phyloP scores from a whole-genome alignment of 2,329 filamentous ascomycete genomes.

The Ophiostoma montium region DNA sequence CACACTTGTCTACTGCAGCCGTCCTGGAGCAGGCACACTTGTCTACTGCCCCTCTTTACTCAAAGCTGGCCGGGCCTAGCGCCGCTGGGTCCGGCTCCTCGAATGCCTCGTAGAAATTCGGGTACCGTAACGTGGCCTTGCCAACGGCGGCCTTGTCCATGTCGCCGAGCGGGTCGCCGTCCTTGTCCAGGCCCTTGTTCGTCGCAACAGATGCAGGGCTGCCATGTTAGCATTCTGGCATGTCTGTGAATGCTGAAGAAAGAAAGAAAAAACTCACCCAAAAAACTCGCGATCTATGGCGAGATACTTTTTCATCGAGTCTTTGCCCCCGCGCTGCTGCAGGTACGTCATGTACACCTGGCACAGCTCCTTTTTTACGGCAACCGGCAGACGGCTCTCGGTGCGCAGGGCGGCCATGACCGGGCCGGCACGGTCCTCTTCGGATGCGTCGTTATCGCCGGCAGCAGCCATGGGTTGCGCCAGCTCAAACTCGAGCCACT shows the following conservation, averaged over 20 bases:
- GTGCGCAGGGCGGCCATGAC: slow-evolving; percentile 63
- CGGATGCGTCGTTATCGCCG: slow-evolving; percentile 47
- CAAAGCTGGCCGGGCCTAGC: slow-evolving; percentile 37
- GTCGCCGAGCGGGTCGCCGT: slow-evolving; percentile 24
- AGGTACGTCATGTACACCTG: slow-evolving; percentile 72
- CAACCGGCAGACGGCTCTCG: slow-evolving; percentile 54
- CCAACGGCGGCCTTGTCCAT: slow-evolving; percentile 36
- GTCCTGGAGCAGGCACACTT: no score
- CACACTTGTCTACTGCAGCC: neutral
- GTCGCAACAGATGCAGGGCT: slow-evolving; percentile 33
- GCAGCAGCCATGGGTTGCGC: slow-evolving; percentile 59
- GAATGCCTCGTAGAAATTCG: slow-evolving; percentile 39
- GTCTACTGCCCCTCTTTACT: slow-evolving; percentile 16
- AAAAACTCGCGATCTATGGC: slow-evolving; percentile 74
- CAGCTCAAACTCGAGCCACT: slow-evolving; percentile 79
- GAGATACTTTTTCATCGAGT: slow-evolving; percentile 77
- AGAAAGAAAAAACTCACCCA: slow-evolving; percentile 39
- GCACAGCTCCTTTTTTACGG: slow-evolving; percentile 60
- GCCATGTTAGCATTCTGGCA: slow-evolving; percentile 7
- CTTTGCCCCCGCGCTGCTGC: slow-evolving; percentile 65
- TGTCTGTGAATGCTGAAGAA: no score
- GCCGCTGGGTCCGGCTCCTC: slow-evolving; percentile 30
- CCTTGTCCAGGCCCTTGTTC: slow-evolving; percentile 25
- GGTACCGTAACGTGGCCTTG: slow-evolving; percentile 37
- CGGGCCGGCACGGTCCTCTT: slow-evolving; percentile 53